Base-by-base conservation (phyloP, 306 rosid species). In the Prinsepia uniflora region DNA sequence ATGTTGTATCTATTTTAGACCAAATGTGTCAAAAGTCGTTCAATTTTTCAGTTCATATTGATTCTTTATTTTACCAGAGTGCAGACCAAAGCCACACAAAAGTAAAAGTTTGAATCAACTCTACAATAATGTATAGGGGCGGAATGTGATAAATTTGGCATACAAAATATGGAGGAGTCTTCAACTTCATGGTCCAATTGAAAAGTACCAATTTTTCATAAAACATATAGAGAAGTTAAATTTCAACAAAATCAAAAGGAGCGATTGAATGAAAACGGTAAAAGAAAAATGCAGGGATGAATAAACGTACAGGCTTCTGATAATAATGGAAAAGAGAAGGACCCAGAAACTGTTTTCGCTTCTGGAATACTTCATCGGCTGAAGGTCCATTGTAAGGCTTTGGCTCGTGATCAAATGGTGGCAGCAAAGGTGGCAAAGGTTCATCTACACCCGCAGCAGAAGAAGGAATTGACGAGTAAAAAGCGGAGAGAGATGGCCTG, bases 261-360 rank as follows among this genome's bases (percentile, higher is more conserved):
- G 20, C 10, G 9, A 52, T 30, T 30, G 36, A n/a, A 52, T 52
- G 15, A 12, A 15, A 47, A 47, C 10, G 20, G 7, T 13, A 19
- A 10, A 1, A 64, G 13, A 14, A 13, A 30, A 18, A 0, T 2
- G 30, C 10, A 30, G 30, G 18, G 14, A 60, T 19, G 11, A 18
- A 34, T 41, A 67, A 71, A 81, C 88, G 66, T 61, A 93, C 98
- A 3, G 98, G 98, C 73, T 93, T 87, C 77, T 90, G 84, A 76
- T 90, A 90, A 75, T 71, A 93, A 76, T 93, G 85, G 69, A 90
- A 88, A 9, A 93, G 52, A 46, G 97, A 93, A 72, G 98, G 98
- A 22, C 98, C 97, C 5, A 93, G 87, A 79, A 88, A 93, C 72
- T 54, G 83, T 79, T 78, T 88, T 15, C 98, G 82, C 84, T 93